Conservation (phyloP, 2,329 filamentous ascomycete species). For the Biscogniauxia mediterranea region DNA sequence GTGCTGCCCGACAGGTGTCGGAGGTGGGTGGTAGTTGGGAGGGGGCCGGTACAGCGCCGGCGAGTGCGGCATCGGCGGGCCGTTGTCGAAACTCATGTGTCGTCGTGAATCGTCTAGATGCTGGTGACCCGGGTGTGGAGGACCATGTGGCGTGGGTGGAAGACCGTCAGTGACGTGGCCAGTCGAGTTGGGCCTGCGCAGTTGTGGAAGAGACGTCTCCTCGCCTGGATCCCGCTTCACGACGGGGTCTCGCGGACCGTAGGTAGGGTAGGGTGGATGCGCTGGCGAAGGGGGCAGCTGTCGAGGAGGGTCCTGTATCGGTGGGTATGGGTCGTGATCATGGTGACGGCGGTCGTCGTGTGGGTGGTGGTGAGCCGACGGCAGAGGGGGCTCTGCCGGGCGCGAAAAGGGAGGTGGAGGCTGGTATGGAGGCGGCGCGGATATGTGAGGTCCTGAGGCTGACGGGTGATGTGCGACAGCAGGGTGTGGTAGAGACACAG, state of each 20-base stretch:
- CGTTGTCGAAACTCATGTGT: constrained; percentile 54
- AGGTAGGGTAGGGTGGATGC: constrained; percentile 44
- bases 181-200: constrained; percentile 53
- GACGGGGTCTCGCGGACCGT: constrained; percentile 48
- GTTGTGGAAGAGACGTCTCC: constrained; percentile 41
- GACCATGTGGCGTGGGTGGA: constrained; percentile 36
- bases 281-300: constrained; percentile 45
- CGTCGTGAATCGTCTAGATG: constrained; percentile 48
- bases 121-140: constrained; percentile 33
- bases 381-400: constrained; percentile 37
- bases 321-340: constrained; percentile 54
- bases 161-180: constrained; percentile 38
- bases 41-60: constrained; percentile 34
- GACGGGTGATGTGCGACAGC: constrained; percentile 35
- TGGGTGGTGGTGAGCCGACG: constrained; percentile 42
- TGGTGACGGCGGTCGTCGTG: constrained; percentile 55
- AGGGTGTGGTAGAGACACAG: constrained; percentile 48
- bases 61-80: constrained; percentile 44
- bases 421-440: constrained; percentile 39
- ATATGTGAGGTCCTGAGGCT: constrained; percentile 36
- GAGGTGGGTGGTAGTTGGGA: constrained; percentile 28
- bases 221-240: constrained; percentile 57
- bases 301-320: constrained; percentile 54
- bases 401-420: constrained; percentile 36
- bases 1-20: constrained; percentile 30